Percentiles rank a stretch among this genome's conserved stretches.
phyloP scores from a whole-genome alignment of 148 eudicot genomes.

The Vaccinium myrtillus region DNA sequence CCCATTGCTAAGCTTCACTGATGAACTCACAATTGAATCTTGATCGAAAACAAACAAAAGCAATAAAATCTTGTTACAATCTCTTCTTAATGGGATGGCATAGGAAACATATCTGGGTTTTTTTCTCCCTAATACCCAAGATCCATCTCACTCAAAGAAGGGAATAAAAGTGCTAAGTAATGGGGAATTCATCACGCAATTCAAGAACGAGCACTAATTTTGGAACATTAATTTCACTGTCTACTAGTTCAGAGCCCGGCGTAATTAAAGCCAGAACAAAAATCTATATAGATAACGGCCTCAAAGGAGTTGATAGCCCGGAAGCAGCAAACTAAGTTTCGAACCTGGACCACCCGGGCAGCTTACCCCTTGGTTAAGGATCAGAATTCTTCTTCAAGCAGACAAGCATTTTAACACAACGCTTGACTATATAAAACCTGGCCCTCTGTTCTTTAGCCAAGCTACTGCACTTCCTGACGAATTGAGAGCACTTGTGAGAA shows the following conservation, averaged over 20 bases:
- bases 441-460: conserved; percentile 86
- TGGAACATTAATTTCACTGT: too few species aligned
- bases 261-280: too few species aligned
- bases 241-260: too few species aligned
- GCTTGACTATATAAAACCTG: conserved; percentile 75
- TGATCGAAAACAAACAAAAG: neutral
- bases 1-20: neutral
- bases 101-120: neutral
- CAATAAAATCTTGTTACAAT: neutral
- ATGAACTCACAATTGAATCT: conserved; percentile 16
- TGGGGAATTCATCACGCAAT: too few species aligned
- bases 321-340: too few species aligned
- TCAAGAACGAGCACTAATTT: neutral
- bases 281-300: too few species aligned
- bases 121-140: neutral
- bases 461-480: conserved; percentile 60
- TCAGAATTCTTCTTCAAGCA: conserved; percentile 73
- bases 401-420: conserved; percentile 82
- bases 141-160: conserved; percentile 16
- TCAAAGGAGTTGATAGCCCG: too few species aligned
- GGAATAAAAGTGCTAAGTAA: neutral
- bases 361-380: conserved; percentile 25
- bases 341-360: too few species aligned
- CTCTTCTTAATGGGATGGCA: conserved; percentile 18
- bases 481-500: conserved; percentile 57